A percentile compares a stretch with the other conserved stretches of the same genome.
These are phyloP conservation scores for Mortierella polycephala DNA, from an alignment of 371 early-diverging fungal species.

Conservation along the genomic window DNA sequence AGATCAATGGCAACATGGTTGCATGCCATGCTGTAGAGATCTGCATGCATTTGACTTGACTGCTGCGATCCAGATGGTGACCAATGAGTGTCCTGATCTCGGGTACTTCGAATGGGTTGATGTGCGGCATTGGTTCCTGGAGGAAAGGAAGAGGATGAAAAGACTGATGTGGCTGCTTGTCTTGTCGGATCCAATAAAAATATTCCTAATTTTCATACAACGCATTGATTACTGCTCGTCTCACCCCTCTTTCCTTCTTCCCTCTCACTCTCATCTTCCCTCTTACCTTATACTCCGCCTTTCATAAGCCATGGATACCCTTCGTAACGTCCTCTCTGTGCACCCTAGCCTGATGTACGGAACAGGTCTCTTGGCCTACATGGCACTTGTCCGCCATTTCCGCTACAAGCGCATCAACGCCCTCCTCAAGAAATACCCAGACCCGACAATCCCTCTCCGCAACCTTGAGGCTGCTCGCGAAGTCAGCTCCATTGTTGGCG, in stretches of 20 bases:
- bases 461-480: constrained; percentile 57
- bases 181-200: too few species aligned
- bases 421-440: constrained; percentile 59
- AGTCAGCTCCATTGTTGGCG: constrained; percentile 45
- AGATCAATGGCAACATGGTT: too few species aligned
- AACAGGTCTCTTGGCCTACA: constrained; percentile 31
- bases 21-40: too few species aligned
- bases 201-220: background rate
- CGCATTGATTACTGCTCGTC: background rate
- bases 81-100: too few species aligned
- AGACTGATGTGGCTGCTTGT: background rate
- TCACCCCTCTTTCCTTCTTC: background rate
- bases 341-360: constrained; percentile 8
- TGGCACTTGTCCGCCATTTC: constrained; percentile 56
- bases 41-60: too few species aligned
- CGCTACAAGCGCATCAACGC: constrained; percentile 55
- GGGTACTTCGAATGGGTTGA: too few species aligned
- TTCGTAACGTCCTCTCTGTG: background rate
- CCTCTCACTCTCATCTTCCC: background rate
- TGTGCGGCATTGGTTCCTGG: too few species aligned
- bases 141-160: too few species aligned
- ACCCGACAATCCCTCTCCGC: constrained; percentile 59
- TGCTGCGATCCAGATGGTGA: too few species aligned
- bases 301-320: constrained; percentile 15
- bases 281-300: too few species aligned